phyloP scores from a whole-genome alignment of 306 rosid species.

The Prunus mongolica region DNA sequence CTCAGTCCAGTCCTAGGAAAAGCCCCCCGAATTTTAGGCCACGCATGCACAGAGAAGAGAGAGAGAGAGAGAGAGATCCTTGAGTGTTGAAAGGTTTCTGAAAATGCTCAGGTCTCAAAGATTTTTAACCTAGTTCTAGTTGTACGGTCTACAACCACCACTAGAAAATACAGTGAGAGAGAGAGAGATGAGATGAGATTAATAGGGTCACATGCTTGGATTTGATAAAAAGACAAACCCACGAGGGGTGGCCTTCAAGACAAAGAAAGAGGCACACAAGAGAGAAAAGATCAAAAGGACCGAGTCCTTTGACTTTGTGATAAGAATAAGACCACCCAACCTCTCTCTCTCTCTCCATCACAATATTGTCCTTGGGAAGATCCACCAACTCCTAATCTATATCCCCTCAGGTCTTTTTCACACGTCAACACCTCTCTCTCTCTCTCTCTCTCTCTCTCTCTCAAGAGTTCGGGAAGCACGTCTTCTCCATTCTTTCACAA shows the following conservation, averaged over 20 bases:
- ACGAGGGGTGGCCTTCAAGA: slow-evolving; percentile 32
- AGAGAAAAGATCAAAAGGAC: background rate
- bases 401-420: slow-evolving; percentile 1
- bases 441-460: background rate
- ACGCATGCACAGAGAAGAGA: background rate
- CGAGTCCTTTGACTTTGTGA: slow-evolving; percentile 22
- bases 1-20: slow-evolving; percentile 14
- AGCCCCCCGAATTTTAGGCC: slow-evolving; percentile 24
- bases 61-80: background rate
- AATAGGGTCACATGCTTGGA: background rate
- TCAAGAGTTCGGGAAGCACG: slow-evolving; percentile 1
- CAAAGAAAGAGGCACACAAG: slow-evolving; percentile 18
- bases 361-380: slow-evolving; percentile 18
- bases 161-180: background rate
- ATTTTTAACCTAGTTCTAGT: background rate
- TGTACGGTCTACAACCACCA: background rate
- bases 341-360: background rate
- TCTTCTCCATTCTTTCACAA: too few relatives aligned
- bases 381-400: slow-evolving; percentile 20
- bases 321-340: slow-evolving; percentile 16
- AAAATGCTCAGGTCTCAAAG: background rate
- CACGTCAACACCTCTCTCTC: background rate
- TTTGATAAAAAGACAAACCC: slow-evolving; percentile 47
- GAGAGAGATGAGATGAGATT: background rate
- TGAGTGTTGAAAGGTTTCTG: too few relatives aligned